phyloP scores from a whole-genome alignment of 2,329 filamentous ascomycete species.

The Alternaria tenuissima region DNA sequence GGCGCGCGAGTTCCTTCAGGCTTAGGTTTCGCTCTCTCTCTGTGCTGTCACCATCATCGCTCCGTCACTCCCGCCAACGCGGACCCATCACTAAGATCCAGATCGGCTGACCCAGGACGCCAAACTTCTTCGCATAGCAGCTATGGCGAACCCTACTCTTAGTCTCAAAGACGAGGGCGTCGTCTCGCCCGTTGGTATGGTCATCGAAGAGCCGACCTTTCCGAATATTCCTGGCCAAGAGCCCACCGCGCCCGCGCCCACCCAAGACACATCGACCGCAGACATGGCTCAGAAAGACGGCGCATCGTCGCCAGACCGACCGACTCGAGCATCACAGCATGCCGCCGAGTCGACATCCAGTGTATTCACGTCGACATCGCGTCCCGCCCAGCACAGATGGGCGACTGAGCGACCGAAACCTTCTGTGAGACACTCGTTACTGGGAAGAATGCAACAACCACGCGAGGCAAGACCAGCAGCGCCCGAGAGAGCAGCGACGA shows the following conservation, averaged over 20 bases:
- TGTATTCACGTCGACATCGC: constrained; percentile 13
- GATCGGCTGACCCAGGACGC: background rate
- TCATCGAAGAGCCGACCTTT: constrained; percentile 35
- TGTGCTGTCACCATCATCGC: constrained; percentile 8
- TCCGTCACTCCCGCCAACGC: constrained; percentile 3
- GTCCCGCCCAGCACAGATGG: constrained; percentile 37
- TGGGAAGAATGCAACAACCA: constrained; percentile 28
- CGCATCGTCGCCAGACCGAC: background rate
- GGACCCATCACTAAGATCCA: background rate
- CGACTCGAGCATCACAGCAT: background rate
- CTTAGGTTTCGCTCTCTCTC: constrained; percentile 4
- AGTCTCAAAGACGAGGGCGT: constrained; percentile 13
- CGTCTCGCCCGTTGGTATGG: constrained; percentile 29
- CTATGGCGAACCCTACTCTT: constrained; percentile 29
- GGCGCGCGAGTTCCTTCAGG: background rate
- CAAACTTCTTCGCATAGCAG: constrained; percentile 2
- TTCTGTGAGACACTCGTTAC: constrained; percentile 29
- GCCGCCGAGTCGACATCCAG: background rate
- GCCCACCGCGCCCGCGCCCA: background rate
- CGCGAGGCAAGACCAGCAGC: constrained; percentile 21
- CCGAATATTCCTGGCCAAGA: constrained; percentile 28
- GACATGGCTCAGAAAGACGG: background rate
- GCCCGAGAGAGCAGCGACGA: constrained; percentile 31
- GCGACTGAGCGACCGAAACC: constrained; percentile 44
- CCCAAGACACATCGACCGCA: background rate